phyloP scores from a whole-genome alignment of 257 asterid genomes.

The Solanum stenotomum region DNA sequence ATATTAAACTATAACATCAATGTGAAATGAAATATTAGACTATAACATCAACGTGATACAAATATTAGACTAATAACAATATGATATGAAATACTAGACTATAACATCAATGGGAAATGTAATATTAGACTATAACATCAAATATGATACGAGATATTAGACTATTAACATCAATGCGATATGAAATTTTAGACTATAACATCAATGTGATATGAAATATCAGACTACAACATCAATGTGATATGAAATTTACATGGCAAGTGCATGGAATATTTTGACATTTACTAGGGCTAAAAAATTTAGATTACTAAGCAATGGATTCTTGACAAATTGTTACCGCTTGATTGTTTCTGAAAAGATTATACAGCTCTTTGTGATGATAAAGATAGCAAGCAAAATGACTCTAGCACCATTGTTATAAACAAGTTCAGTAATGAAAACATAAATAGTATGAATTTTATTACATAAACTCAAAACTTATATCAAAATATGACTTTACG shows the following conservation, averaged over 20 bases:
- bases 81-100: background rate
- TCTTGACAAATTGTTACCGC: background rate
- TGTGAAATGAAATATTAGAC: background rate
- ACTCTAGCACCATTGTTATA: too few species aligned
- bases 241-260: background rate
- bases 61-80: background rate
- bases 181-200: background rate
- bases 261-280: background rate
- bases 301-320: background rate
- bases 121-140: background rate
- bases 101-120: background rate
- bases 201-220: background rate
- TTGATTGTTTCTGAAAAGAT: background rate
- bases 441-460: background rate
- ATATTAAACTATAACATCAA: background rate
- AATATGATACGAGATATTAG: background rate
- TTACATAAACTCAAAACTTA: background rate
- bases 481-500: background rate
- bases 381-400: background rate
- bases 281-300: background rate
- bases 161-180: too few species aligned
- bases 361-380: background rate
- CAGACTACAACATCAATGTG: background rate
- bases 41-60: too few species aligned
- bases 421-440: background rate